phyloP scores from a whole-genome alignment of 2,329 filamentous ascomycete species.

The Phialocephala subalpina region DNA sequence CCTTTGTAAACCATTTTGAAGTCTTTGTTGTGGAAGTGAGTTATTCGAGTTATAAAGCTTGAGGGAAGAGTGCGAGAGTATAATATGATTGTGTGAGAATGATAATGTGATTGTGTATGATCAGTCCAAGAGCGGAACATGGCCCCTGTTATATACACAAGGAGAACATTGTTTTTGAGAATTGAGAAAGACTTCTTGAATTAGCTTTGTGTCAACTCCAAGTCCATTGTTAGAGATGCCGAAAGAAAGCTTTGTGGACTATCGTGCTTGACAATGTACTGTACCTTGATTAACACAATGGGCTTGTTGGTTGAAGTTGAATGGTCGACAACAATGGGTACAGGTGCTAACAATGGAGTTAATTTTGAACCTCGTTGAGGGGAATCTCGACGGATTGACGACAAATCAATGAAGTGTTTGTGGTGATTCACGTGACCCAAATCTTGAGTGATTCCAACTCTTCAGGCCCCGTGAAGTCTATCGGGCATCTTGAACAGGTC shows the following conservation, averaged over 20 bases:
- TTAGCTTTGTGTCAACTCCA: not conserved
- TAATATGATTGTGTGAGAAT: not conserved
- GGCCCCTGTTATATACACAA: not conserved
- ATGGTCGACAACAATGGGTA: not conserved
- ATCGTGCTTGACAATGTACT: not conserved
- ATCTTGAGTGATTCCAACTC: no score
- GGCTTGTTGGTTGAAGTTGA: not conserved
- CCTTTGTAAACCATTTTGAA: constrained; percentile 4
- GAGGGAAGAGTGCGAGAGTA: not conserved
- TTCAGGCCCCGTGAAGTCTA: no score
- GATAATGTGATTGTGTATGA: constrained; percentile 8
- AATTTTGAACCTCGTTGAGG: not conserved
- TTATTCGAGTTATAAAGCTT: not conserved
- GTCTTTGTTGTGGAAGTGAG: not conserved
- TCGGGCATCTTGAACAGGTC: no score
- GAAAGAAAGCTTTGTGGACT: not conserved
- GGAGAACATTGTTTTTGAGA: not conserved
- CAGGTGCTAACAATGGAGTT: not conserved
- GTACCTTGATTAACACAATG: not conserved
- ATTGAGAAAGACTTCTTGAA: not conserved
- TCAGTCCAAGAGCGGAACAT: not conserved
- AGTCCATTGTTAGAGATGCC: not conserved
- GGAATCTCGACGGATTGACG: not conserved
- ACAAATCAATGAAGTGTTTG: not conserved
- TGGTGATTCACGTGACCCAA: not conserved